Evolutionary conservation across 1,284 basidiomycete genomes (phyloP).

Genomic region (Dichomitus squalens): DNA sequence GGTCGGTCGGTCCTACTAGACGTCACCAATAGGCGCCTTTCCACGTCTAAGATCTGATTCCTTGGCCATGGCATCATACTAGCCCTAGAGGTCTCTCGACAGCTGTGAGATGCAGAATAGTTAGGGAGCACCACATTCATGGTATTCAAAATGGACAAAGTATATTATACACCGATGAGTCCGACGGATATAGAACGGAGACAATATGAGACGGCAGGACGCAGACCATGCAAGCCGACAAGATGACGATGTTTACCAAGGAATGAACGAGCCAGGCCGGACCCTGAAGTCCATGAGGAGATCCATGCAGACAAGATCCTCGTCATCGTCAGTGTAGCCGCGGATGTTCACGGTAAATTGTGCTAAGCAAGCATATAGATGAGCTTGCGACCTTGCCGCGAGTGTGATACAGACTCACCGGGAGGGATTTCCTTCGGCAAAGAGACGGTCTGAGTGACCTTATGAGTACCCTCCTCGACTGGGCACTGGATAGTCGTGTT

Average conservation of each 20-base stretch:
- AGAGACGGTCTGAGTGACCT: conserved; percentile 76
- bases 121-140: background rate
- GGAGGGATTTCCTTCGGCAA: conserved; percentile 89
- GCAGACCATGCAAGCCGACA: background rate
- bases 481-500: conserved; percentile 80
- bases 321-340: conserved; percentile 79
- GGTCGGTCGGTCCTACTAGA: too few species aligned
- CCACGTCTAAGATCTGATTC: too few species aligned
- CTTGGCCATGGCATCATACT: too few species aligned
- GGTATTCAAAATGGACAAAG: background rate
- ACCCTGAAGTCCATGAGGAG: conserved; percentile 73
- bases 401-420: conserved; percentile 50
- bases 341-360: conserved; percentile 80
- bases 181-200: background rate
- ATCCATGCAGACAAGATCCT: conserved; percentile 81
- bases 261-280: conserved; percentile 14
- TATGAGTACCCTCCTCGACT: conserved; percentile 70
- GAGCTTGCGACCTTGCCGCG: background rate
- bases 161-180: background rate
- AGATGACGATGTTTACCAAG: conserved; percentile 8
- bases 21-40: too few species aligned
- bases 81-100: too few species aligned
- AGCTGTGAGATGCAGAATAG: too few species aligned
- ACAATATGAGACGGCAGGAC: background rate
- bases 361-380: conserved; percentile 49